Conservation (phyloP, 164 flowering plant genomes). For the Stephania yunnanensis region DNA sequence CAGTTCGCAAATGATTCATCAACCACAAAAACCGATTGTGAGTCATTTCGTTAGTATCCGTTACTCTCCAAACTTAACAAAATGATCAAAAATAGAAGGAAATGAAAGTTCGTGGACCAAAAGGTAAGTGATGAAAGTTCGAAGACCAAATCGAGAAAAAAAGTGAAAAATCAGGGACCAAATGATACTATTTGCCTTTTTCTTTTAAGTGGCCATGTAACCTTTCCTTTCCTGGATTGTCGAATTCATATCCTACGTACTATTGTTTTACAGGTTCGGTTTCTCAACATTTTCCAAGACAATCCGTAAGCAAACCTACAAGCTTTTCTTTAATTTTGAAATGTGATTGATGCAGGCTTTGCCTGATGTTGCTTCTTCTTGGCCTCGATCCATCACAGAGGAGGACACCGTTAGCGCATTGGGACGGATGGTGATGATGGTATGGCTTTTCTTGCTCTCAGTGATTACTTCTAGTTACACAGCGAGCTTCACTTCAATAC, state of each 20-base stretch:
- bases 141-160: no score
- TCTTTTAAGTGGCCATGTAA: no score
- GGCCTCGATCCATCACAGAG: slow-evolving; percentile 35
- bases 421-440: slow-evolving; percentile 64
- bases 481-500: slow-evolving; percentile 80
- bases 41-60: no score
- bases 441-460: slow-evolving; percentile 76
- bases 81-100: no score
- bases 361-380: slow-evolving; percentile 2
- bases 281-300: slow-evolving; percentile 69
- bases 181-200: no score
- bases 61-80: no score
- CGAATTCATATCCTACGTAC: neutral
- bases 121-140: no score
- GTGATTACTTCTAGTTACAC: slow-evolving; percentile 75
- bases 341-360: neutral
- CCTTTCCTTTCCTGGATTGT: no score
- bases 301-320: slow-evolving; percentile 43
- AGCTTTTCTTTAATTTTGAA: neutral
- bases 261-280: slow-evolving; percentile 65
- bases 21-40: no score
- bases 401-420: slow-evolving; percentile 59
- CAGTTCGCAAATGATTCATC: no score
- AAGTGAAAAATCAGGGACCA: no score
- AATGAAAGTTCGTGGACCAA: no score